Evolutionary conservation across 192 early-diverging fungal species (phyloP), one percentile per base, ranked within the genome.

Genomic region (Coemansia sp.): DNA sequence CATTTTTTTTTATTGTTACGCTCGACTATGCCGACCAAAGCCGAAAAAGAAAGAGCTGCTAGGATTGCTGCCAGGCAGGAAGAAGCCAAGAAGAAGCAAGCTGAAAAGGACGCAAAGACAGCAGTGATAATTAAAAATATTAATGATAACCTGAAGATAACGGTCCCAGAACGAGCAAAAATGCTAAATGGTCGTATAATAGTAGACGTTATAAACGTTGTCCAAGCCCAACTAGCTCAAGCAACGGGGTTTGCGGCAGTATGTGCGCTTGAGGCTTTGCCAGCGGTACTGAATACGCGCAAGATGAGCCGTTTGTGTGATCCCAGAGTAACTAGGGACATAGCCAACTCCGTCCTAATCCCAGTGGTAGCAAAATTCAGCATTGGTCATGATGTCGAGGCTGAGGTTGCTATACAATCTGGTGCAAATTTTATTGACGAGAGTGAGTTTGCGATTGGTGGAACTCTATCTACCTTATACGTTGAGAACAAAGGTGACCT

Each of bases 331-430:
- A 96, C 97, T 84, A 92, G 89, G 75, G 90, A 92, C 66, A 97
- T 98, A 74, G 91, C 90, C 75, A 89, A 76, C 37, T 91, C 93
- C 37, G 95, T 97, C 61, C 90, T 94, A 26, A 95, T 99, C 80
- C 97, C 97, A 23, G 96, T 98, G 58, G 96, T 99, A 91, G 95
- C 94, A 67, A 95, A 95, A 75, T 92, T 96, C 75, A 90, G 94
- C 64, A 94, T 97, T 63, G 97, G 97, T 64, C 97, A 99, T 85
- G 89, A 93, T 84, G 91, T 98, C 64, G 97, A 99, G 79, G 97
- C 97, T 23, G 91, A 92, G 14, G 58, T 52, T 3, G 59, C 71
- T 38, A 62, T 66, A 17, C 6, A 35, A 14, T 3, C 44, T 11
- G 38, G 46, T 3, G 62, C 64, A n/a, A 38, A 57, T 33, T 16